A percentile compares a stretch with the other conserved stretches of the same genome.
Evolutionary conservation across 352 stramenopile species (phyloP).

Genomic region (Globisporangium radiosum): DNA sequence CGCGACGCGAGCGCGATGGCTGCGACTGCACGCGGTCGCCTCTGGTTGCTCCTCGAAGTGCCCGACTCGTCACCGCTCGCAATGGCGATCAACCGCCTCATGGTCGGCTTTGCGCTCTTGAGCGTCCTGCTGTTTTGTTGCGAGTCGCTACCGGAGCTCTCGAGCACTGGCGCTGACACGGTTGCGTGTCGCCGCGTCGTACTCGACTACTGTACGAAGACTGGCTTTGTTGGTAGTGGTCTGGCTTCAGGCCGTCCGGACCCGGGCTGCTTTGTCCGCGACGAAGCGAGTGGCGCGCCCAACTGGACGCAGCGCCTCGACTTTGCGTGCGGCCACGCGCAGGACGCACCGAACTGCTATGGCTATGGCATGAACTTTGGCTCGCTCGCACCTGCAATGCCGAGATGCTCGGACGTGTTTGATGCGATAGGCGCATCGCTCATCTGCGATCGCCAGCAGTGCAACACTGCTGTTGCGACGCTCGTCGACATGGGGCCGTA

Average conservation of each 20-base stretch:
- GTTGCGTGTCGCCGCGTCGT: slow-evolving; percentile 39
- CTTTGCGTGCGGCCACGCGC: slow-evolving; percentile 29
- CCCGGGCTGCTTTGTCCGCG: slow-evolving; percentile 42
- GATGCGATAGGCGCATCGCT: slow-evolving; percentile 12
- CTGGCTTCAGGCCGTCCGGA: slow-evolving; percentile 13
- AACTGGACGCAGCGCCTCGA: slow-evolving; percentile 30
- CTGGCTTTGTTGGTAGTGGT: slow-evolving; percentile 14
- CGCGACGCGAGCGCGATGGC: slow-evolving; percentile 10
- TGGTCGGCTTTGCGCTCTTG: slow-evolving; percentile 45
- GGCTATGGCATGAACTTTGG: slow-evolving; percentile 48
- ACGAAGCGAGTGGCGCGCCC: slow-evolving; percentile 13
- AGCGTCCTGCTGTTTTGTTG: slow-evolving; percentile 68
- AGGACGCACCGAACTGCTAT: slow-evolving; percentile 31
- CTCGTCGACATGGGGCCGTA: slow-evolving; percentile 59
- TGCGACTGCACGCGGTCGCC: slow-evolving; percentile 25
- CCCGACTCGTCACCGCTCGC: slow-evolving; percentile 50
- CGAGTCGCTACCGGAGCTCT: slow-evolving; percentile 64
- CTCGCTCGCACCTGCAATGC: slow-evolving; percentile 20
- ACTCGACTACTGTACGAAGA: slow-evolving; percentile 37
- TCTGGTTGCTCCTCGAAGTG: slow-evolving; percentile 58
- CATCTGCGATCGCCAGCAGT: slow-evolving; percentile 55
- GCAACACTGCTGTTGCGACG: slow-evolving; percentile 18
- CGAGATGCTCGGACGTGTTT: slow-evolving; percentile 32
- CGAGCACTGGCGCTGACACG: slow-evolving; percentile 34
- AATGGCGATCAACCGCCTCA: slow-evolving; percentile 41